Conservation (phyloP, 2,329 filamentous ascomycete species). For the Byssothecium circinans region DNA sequence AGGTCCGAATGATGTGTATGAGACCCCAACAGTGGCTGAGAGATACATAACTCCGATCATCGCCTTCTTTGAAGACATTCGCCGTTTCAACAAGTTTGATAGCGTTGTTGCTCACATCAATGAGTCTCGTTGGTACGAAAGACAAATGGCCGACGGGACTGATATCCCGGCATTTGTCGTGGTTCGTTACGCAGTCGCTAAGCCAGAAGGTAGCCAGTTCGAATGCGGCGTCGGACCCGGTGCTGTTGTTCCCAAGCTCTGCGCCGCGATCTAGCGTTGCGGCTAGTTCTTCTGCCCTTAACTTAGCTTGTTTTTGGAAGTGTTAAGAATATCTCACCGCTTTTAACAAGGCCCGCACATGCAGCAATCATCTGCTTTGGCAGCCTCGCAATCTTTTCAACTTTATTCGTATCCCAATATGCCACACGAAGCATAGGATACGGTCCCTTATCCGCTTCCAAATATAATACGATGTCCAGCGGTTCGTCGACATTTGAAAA, state of each 20-base stretch:
- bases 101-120: slow-evolving; percentile 16
- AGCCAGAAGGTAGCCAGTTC: slow-evolving; percentile 24
- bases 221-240: slow-evolving; percentile 21
- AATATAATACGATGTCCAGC: slow-evolving; percentile 15
- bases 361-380: slow-evolving; percentile 16
- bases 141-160: neutral
- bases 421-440: slow-evolving; percentile 17
- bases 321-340: slow-evolving; percentile 9
- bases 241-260: slow-evolving; percentile 12
- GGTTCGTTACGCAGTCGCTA: slow-evolving; percentile 11
- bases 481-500: slow-evolving; percentile 14
- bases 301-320: neutral
- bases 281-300: slow-evolving; percentile 13
- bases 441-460: slow-evolving; percentile 11
- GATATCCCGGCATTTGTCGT: slow-evolving; percentile 12
- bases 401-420: slow-evolving; percentile 8
- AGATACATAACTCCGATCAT: slow-evolving; percentile 16
- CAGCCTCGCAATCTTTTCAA: slow-evolving; percentile 1
- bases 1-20: slow-evolving; percentile 21
- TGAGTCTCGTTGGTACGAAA: slow-evolving; percentile 22
- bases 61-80: neutral
- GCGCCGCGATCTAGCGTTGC: slow-evolving; percentile 8
- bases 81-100: slow-evolving; percentile 16
- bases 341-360: slow-evolving; percentile 10
- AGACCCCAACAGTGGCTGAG: slow-evolving; percentile 31